Percentiles rank a stretch among this genome's conserved stretches.
These are phyloP conservation scores for Pseudopithomyces maydicus DNA, from an alignment of 2,329 filamentous ascomycete species.

Conservation along the genomic window DNA sequence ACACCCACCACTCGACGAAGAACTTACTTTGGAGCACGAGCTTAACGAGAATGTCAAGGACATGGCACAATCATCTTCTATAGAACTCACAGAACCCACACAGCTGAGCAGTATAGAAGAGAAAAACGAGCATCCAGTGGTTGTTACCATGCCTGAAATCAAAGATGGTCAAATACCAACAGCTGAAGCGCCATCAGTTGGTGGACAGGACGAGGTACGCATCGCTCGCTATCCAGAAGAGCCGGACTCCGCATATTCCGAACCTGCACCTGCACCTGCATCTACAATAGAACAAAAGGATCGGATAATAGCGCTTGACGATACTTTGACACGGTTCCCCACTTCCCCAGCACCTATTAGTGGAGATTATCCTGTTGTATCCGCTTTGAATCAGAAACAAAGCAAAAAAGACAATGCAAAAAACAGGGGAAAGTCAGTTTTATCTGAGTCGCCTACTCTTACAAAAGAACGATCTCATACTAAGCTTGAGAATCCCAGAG, in stretches of 20 bases:
- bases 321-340: constrained; percentile 7
- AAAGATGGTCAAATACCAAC: not conserved
- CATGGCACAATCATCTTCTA: too few species aligned
- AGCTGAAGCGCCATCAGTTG: not conserved
- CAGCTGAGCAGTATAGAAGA: constrained; percentile 50
- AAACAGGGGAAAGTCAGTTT: constrained; percentile 16
- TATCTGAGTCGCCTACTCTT: constrained; percentile 10
- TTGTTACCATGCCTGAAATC: not conserved
- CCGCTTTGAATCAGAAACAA: constrained; percentile 25
- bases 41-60: not conserved
- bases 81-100: too few species aligned
- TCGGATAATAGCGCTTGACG: not conserved
- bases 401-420: constrained; percentile 38
- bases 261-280: not conserved
- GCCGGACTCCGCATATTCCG: not conserved
- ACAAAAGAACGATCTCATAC: constrained; percentile 2
- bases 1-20: constrained; percentile 9
- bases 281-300: not conserved
- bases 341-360: constrained; percentile 5
- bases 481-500: not conserved
- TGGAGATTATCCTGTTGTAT: constrained; percentile 10
- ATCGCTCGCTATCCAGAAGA: not conserved
- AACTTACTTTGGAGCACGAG: constrained; percentile 17
- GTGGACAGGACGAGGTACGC: not conserved
- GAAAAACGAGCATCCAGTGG: constrained; percentile 37